Evolutionary conservation across 2,329 filamentous ascomycete species (phyloP).

Genomic region (Clonostachys sp.): DNA sequence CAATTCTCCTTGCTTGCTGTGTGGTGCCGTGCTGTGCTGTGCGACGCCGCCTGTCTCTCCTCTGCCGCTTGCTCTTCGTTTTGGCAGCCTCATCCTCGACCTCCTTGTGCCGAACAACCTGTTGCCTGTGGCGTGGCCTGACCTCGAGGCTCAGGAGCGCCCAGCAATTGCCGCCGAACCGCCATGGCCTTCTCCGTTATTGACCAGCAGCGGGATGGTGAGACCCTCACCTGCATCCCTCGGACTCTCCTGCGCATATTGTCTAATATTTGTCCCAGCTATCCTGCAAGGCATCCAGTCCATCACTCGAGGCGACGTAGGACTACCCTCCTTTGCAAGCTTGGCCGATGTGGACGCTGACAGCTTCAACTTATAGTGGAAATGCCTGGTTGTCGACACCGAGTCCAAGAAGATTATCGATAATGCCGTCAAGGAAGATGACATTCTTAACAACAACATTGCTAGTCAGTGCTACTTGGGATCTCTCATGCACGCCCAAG

Average conservation of each 20-base stretch:
- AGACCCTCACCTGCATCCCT: not conserved
- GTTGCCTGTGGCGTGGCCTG: too few species aligned
- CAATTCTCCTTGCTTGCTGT: too few species aligned
- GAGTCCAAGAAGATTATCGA: conserved; percentile 80
- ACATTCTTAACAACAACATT: conserved; percentile 94
- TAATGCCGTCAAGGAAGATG: conserved; percentile 90
- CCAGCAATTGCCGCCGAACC: too few species aligned
- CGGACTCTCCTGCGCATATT: not conserved
- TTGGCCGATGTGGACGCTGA: not conserved
- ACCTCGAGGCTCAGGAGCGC: too few species aligned
- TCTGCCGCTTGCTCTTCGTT: too few species aligned
- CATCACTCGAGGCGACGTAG: conserved; percentile 78
- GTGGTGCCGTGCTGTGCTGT: too few species aligned
- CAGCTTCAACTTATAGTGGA: conserved; percentile 64
- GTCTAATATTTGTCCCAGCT: conserved; percentile 16
- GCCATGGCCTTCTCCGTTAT: conserved; percentile 80
- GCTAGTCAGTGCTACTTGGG: conserved; percentile 56
- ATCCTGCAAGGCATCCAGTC: conserved; percentile 55
- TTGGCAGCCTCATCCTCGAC: too few species aligned
- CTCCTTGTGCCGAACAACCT: too few species aligned
- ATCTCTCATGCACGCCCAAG: not conserved
- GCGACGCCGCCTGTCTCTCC: too few species aligned
- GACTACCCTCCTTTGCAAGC: conserved; percentile 13
- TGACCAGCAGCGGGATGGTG: conserved; percentile 65
- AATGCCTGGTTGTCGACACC: conserved; percentile 88